Evolutionary conservation across 2,329 filamentous ascomycete genomes (phyloP).

Genomic region (Sordariomycetes sp.): DNA sequence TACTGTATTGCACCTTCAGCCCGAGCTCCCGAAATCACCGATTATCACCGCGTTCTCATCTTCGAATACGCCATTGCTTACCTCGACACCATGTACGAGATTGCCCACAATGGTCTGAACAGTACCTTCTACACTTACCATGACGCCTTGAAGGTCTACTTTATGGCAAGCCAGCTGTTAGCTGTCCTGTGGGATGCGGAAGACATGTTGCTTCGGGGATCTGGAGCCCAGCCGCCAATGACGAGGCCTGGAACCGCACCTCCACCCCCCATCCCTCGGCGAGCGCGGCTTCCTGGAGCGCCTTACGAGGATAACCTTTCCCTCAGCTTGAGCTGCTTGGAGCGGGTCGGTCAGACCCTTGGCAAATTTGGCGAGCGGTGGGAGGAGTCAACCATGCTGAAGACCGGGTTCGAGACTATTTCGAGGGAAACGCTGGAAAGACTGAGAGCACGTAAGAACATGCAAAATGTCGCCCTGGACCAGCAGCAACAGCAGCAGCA

Average conservation of each 20-base stretch:
- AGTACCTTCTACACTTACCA: slow-evolving; percentile 74
- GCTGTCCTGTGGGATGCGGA: slow-evolving; percentile 50
- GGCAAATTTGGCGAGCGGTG: slow-evolving; percentile 50
- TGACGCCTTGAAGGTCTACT: slow-evolving; percentile 78
- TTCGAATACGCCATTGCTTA: slow-evolving; percentile 85
- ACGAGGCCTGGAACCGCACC: slow-evolving; percentile 36
- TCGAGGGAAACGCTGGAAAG: slow-evolving; percentile 34
- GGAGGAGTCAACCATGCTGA: slow-evolving; percentile 46
- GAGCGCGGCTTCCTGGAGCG: slow-evolving; percentile 22
- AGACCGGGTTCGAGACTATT: slow-evolving; percentile 40
- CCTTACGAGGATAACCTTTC: slow-evolving; percentile 40
- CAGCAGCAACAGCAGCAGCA: slow-evolving; percentile 18
- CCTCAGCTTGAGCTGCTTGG: slow-evolving; percentile 45
- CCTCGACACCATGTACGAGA: slow-evolving; percentile 61
- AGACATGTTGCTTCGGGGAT: slow-evolving; percentile 44
- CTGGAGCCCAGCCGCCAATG: slow-evolving; percentile 27
- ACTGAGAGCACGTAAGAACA: slow-evolving; percentile 27
- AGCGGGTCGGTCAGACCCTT: slow-evolving; percentile 43
- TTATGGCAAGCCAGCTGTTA: slow-evolving; percentile 56
- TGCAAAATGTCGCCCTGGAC: slow-evolving; percentile 18
- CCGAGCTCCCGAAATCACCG: slow-evolving; percentile 60
- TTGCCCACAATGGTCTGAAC: slow-evolving; percentile 47
- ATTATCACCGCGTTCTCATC: slow-evolving; percentile 71
- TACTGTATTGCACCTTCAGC: slow-evolving; percentile 79
- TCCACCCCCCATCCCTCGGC: slow-evolving; percentile 43